Evolutionary conservation across 2,329 filamentous ascomycete genomes (phyloP), one percentile per base, ranked within the genome.

Genomic region (Paecilomyces sp.): DNA sequence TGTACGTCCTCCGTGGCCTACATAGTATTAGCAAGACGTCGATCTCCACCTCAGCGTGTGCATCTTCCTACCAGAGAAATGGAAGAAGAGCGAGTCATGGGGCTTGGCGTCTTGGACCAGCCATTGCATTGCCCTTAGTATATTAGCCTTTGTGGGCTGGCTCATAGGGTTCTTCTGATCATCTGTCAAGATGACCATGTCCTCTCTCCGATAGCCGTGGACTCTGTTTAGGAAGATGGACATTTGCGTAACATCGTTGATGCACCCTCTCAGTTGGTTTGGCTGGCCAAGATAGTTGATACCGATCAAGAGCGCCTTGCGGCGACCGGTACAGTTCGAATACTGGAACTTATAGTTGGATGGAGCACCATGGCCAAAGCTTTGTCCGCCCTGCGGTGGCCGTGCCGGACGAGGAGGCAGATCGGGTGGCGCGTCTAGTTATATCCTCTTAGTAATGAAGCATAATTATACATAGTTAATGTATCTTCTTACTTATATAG

Each of bases 211-310:
- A 75, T 97, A 97, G 8, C 89, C 89, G 72, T 92, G 96, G 67
- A 89, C 85, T 71, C 91, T 84, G 61, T 90, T 89, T 57, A 97
- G 80, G 71, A 96, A 97, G 55, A 83, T 83, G 18, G 91, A 96
- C 91, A 97, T 96, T 78, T 97, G 96, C 74, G 92, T 89, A 55
- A 97, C 93, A 73, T 97, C 93, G 74, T 97, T 97, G 80, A 97
- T 97, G 71, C 93, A 97, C 36, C 93, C 93, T 61, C 90, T 82
- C 31, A 97, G 81, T 78, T 96, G 89, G 53, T 92, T 92, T 57
- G 90, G 85, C 77, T 97, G 92, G 55, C 90, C 88, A 71, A 96
- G 94, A 77, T 97, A 97, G 78, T 97, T 97, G 80, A 97, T 96
- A 51, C 93, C 93, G 66, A 97, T 93, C 57, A 97, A 78, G 15